Conservation (phyloP, 208 protist species). For the Blechomonas ayalai region DNA sequence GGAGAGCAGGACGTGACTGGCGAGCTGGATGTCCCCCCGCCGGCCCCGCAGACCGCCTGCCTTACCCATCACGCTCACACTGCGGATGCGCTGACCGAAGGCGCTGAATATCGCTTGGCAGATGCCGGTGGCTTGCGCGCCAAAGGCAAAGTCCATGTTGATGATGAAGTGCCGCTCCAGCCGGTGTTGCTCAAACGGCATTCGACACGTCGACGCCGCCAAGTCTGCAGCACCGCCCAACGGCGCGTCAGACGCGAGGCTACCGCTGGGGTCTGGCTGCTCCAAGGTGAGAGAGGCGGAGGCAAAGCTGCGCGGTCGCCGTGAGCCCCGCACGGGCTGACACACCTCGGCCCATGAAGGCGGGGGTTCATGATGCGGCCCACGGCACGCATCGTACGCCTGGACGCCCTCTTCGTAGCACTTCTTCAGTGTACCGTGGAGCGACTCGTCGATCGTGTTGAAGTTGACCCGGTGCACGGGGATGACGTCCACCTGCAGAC, state of each 20-base stretch:
- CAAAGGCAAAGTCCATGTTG: constrained; percentile 91
- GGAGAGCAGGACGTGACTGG: constrained; percentile 75
- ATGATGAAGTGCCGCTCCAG: constrained; percentile 72
- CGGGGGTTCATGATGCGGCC: neutral
- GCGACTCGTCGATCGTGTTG: constrained; percentile 47
- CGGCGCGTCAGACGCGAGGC: too few species aligned
- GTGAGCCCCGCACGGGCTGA: constrained; percentile 19
- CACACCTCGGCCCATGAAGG: constrained; percentile 21
- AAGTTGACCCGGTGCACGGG: constrained; percentile 60
- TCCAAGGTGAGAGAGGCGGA: too few species aligned
- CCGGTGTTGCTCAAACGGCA: constrained; percentile 10
- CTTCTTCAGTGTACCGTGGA: constrained; percentile 28
- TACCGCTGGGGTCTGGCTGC: too few species aligned
- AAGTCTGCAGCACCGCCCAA: too few species aligned
- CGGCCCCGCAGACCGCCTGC: constrained; percentile 79
- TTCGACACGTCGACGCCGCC: too few species aligned
- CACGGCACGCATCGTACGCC: constrained; percentile 5
- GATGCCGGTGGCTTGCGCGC: constrained; percentile 82
- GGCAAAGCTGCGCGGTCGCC: too few species aligned
- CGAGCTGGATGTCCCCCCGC: constrained; percentile 85
- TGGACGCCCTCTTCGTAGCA: constrained; percentile 5
- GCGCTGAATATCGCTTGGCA: constrained; percentile 67
- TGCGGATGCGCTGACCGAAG: constrained; percentile 77
- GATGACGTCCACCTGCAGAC: constrained; percentile 79
- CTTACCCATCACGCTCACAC: constrained; percentile 86